Conservation (phyloP, 192 early-diverging fungal genomes). For the Coemansia sp. region DNA sequence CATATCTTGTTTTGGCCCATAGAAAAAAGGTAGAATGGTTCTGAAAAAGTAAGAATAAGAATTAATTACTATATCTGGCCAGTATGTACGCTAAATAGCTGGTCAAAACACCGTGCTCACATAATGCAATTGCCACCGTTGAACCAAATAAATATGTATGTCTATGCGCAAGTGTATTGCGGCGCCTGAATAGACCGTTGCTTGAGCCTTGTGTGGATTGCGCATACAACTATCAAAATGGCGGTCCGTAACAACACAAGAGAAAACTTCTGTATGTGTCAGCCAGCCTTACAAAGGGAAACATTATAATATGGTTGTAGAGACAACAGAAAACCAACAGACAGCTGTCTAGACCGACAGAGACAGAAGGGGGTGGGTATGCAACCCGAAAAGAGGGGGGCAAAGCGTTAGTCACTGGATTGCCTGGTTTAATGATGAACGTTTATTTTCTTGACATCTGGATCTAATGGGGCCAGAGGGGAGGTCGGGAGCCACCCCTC, state of each 20-base stretch:
- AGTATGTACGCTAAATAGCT: neutral
- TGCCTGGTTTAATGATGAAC: neutral
- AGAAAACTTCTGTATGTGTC: neutral
- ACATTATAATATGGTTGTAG: neutral
- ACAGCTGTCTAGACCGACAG: neutral
- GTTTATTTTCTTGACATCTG: slow-evolving; percentile 1
- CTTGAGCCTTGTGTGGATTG: neutral
- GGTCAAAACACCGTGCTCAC: neutral
- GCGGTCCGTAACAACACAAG: neutral
- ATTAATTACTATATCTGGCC: neutral
- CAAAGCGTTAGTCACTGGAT: slow-evolving; percentile 7
- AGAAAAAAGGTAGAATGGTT: neutral
- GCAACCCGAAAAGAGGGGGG: neutral
- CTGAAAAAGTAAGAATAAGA: slow-evolving; percentile 1
- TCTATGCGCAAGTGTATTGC: slow-evolving; percentile 2
- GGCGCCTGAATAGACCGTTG: neutral
- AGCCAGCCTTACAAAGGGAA: neutral
- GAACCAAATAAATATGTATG: neutral
- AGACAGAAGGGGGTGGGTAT: neutral
- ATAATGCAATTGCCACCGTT: neutral
- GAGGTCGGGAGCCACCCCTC: neutral
- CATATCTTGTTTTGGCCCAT: neutral
- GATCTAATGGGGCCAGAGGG: slow-evolving; percentile 4
- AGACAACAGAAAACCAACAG: neutral
- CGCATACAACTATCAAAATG: neutral